Base-by-base conservation (phyloP, 768 basidiomycete species). In the Pholiota conissans region DNA sequence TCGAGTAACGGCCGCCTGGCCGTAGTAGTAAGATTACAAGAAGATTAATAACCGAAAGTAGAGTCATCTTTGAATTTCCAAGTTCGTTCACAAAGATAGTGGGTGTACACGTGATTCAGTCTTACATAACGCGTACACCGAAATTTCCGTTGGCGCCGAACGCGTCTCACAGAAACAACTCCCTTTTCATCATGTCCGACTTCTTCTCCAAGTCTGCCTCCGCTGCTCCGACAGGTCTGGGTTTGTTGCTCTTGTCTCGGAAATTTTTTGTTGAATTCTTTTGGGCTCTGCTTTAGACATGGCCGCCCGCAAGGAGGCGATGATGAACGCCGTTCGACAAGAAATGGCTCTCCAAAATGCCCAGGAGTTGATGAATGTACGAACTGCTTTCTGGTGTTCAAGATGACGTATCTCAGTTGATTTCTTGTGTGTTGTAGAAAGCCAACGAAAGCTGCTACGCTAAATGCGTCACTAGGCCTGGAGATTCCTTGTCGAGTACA, bases 401-500 rank as follows among this genome's bases (percentile, higher is more conserved):
- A 5, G 16, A 28, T 28, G 10, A 28, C 26, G 16, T 3, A 18
- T 10, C 9, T 14, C 27, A 22, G 40, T 5, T 40, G 20, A 34
- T 18, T 35, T 32, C 56, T 29, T 49, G 13, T 7, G 16, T 49
- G 51, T n/a, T 32, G 60, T 64, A 93, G 91, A 91, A 88, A 84
- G 80, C 85, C 13, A 89, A 83, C 60, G 89, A 93, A 56, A 85
- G 86, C 63, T 94, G 91, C 72, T 93, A 79, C 71, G 67, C 76
- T 50, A 90, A 90, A 65, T 94, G 92, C 61, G 76, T 94, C 34
- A 79, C 84, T 7, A 93, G 91, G 64, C 92, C 92, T 0, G 84
- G 84, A 10, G 76, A 78, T 4, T 85, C 88, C 1, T 73, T 93
- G 58, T 85, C 86, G 5, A 75, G 78, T 61, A 84, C 86, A 2